A percentile compares a stretch with the other conserved stretches of the same genome.
Conservation (phyloP, 495 filamentous ascomycete genomes). For the Trichocladium uniseriatum region DNA sequence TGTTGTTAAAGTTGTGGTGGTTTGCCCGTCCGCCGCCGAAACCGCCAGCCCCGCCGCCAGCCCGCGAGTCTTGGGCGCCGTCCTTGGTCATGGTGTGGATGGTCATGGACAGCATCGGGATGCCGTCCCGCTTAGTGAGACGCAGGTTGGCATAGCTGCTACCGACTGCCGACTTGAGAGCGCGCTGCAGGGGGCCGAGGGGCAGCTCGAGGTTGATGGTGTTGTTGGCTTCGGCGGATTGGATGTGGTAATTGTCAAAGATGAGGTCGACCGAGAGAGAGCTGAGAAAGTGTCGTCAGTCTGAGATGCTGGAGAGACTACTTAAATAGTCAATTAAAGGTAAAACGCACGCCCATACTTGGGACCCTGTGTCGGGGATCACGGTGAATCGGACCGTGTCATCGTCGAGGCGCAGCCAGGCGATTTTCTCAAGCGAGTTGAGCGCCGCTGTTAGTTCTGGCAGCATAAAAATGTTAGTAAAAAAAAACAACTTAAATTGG, state of each 20-base stretch:
- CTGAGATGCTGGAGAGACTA: neutral
- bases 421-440: conserved; percentile 78
- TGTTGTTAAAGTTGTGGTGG: neutral
- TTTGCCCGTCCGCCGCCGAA: neutral
- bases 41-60: conserved; percentile 13
- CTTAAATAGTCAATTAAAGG: neutral
- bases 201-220: conserved; percentile 94
- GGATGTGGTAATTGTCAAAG: conserved; percentile 79
- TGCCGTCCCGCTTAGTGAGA: conserved; percentile 81
- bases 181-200: conserved; percentile 66
- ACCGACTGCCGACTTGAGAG: conserved; percentile 72
- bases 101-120: conserved; percentile 77
- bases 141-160: conserved; percentile 72
- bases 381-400: conserved; percentile 86
- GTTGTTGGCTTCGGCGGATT: conserved; percentile 69
- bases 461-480: no score
- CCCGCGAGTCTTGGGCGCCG: conserved; percentile 21
- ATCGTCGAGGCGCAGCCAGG: conserved; percentile 85
- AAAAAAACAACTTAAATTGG: no score
- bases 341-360: conserved; percentile 86
- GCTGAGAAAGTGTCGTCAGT: conserved; percentile 18
- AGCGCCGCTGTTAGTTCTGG: conserved; percentile 78
- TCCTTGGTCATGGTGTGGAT: conserved; percentile 56
- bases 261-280: conserved; percentile 63
- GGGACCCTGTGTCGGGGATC: conserved; percentile 83